Conservation (phyloP, 352 stramenopile species). For the Blastocystis sp. region DNA sequence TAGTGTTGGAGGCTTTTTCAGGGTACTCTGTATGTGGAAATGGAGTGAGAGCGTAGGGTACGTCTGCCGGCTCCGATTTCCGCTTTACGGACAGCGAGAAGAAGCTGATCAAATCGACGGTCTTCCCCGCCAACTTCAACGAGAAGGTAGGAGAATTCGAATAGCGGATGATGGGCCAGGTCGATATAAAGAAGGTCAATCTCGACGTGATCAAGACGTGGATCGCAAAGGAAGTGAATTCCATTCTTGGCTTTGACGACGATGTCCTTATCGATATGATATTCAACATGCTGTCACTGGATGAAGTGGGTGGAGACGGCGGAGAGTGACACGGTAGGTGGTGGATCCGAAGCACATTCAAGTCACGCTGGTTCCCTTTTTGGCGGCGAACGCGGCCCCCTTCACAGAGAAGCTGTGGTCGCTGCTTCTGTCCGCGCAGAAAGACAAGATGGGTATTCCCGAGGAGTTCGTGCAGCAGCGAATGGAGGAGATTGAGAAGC, state of each 20-base stretch:
- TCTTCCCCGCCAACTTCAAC: constrained; percentile 68
- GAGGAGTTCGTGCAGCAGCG: constrained; percentile 63
- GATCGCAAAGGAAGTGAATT: constrained; percentile 70
- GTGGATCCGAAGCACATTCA: constrained; percentile 71
- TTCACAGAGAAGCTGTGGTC: constrained; percentile 71
- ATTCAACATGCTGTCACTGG: constrained; percentile 62
- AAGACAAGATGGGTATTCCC: constrained; percentile 65
- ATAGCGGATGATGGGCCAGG: not conserved
- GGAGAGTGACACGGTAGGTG: not conserved
- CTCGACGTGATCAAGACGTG: constrained; percentile 65
- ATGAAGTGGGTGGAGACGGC: constrained; percentile 16
- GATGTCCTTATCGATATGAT: constrained; percentile 72
- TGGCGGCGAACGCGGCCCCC: constrained; percentile 12
- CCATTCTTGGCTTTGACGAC: constrained; percentile 69
- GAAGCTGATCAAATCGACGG: constrained; percentile 69
- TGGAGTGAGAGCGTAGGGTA: constrained; percentile 52
- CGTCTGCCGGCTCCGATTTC: constrained; percentile 65
- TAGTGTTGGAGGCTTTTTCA: constrained; percentile 69
- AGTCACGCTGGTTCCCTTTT: constrained; percentile 70
- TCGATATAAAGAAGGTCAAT: constrained; percentile 74
- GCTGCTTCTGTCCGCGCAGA: constrained; percentile 65
- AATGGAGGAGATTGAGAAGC: constrained; percentile 69
- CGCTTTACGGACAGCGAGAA: constrained; percentile 72
- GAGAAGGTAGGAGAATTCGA: constrained; percentile 5
- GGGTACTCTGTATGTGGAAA: not conserved